A percentile compares a stretch with the other conserved stretches of the same genome.
Conservation (phyloP, 2,329 filamentous ascomycete species). For the Chrysosporium keratinophilum region DNA sequence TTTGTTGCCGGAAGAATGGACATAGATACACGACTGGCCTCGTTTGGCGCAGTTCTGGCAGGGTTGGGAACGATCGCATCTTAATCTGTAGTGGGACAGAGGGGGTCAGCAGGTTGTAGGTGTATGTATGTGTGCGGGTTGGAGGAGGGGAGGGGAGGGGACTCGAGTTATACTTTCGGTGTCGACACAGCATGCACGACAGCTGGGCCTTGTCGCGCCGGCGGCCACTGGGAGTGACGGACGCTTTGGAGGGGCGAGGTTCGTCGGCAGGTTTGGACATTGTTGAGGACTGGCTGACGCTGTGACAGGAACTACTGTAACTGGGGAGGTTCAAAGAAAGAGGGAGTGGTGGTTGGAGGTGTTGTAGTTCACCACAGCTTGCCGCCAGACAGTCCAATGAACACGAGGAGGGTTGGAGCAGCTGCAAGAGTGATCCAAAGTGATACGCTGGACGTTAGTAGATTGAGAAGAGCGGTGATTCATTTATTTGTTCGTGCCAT, state of each 20-base stretch:
- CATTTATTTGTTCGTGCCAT: neutral
- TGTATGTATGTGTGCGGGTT: neutral
- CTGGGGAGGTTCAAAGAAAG: neutral
- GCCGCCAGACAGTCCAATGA: too few species aligned
- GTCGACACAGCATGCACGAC: constrained; percentile 12
- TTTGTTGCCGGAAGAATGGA: neutral
- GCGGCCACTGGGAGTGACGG: constrained; percentile 2
- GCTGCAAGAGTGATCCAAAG: too few species aligned
- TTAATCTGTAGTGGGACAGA: constrained; percentile 4
- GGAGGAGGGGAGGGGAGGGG: neutral
- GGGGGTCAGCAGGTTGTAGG: neutral
- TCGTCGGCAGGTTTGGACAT: neutral
- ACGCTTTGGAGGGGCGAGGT: neutral
- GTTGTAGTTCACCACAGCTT: neutral
- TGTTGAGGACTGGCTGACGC: neutral
- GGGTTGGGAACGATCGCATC: constrained; percentile 13
- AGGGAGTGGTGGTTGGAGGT: neutral
- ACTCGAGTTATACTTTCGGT: constrained; percentile 10
- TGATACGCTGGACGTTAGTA: neutral
- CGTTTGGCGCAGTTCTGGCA: constrained; percentile 11
- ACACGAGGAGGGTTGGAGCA: too few species aligned
- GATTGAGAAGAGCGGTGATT: neutral
- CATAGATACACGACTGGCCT: constrained; percentile 9
- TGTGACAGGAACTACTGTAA: neutral
- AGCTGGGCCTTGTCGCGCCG: constrained; percentile 14